These are phyloP conservation scores for Psilocybe cubensis DNA, from an alignment of 768 basidiomycete genomes.

Conservation along the genomic window DNA sequence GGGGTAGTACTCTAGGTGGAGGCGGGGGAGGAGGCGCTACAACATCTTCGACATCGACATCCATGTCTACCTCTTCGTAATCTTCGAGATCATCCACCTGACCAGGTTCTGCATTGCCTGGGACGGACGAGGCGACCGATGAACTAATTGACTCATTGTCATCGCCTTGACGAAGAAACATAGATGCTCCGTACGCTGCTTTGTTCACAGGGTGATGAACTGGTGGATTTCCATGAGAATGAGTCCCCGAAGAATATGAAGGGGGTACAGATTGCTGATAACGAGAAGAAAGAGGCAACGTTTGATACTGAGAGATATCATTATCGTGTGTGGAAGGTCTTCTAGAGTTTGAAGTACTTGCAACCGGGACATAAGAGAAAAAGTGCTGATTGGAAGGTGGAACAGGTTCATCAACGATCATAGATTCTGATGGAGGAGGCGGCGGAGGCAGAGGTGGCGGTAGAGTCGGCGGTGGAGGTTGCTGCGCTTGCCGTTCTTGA, in stretches of 20 bases:
- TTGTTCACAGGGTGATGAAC: conserved; percentile 3
- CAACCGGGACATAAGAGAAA: not conserved
- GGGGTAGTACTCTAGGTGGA: not conserved
- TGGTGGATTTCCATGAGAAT: not conserved
- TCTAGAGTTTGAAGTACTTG: not conserved
- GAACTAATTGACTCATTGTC: conserved; percentile 28
- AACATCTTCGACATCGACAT: conserved; percentile 17
- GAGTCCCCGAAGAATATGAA: not conserved
- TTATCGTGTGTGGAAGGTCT: not conserved
- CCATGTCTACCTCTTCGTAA: conserved; percentile 25
- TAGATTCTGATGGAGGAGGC: not conserved
- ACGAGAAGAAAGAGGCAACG: not conserved
- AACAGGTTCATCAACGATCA: not conserved
- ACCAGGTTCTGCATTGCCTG: not conserved
- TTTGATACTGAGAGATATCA: not conserved
- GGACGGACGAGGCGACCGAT: conserved; percentile 15
- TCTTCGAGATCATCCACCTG: conserved; percentile 19
- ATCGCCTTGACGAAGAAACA: conserved; percentile 11
- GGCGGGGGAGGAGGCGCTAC: not conserved
- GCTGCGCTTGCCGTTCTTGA: conserved; percentile 2
- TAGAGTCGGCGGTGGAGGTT: not conserved
- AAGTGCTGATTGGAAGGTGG: not conserved
- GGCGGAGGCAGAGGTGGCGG: not conserved
- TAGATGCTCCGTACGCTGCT: conserved; percentile 18
- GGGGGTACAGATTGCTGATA: not conserved